Base-by-base conservation (phyloP, 768 basidiomycete genomes). In the Strobilomyces echinocephalus region DNA sequence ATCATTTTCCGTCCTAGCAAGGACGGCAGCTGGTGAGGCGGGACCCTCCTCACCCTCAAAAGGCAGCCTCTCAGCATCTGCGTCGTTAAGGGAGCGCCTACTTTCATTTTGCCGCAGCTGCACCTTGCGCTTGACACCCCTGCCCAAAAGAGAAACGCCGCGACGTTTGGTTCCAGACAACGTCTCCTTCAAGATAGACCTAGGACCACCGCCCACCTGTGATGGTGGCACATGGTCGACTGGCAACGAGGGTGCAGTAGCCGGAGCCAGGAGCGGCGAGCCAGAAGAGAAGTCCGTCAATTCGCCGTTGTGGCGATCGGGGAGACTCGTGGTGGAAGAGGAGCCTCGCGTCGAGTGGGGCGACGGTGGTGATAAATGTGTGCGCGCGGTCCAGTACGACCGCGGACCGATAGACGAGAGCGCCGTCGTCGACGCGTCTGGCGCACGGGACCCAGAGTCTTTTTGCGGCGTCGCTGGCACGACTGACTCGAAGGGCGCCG, bases 11-110 rank as follows among this genome's bases (percentile, higher is more conserved):
- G 77, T 75, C 46, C 91, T 74, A 30, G 79, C 74, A 26, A 95
- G 76, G 5, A 95, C 91, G 53, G 82, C 79, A 8, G 64, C 60
- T 0, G 90, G 88, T 24, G 84, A 73, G 0, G 72, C 84, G 1
- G 81, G 77, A 4, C 57, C 59, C 35, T 74, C 70, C 1, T 68
- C 58, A 26, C 41, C 57, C 18, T 49, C 50, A 31, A 8, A 52
- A 33, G 56, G 42, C 21, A 33, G 36, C 20, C 34, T 21, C 33
- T 35, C 20, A 5, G 20, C 28, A 0, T 62, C 56, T 3, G 47
- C 46, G 41, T 63, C 67, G 58, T 66, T 54, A n/a, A 65, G 55
- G 15, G 55, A 57, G 7, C 57, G 61, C 10, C 56, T 59, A 34
- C 66, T 67, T 7, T 66, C 62, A 47, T 65, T 64, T 30, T 49